Conservation (phyloP, 306 rosid genomes). For the Vachellia pachyceras region DNA sequence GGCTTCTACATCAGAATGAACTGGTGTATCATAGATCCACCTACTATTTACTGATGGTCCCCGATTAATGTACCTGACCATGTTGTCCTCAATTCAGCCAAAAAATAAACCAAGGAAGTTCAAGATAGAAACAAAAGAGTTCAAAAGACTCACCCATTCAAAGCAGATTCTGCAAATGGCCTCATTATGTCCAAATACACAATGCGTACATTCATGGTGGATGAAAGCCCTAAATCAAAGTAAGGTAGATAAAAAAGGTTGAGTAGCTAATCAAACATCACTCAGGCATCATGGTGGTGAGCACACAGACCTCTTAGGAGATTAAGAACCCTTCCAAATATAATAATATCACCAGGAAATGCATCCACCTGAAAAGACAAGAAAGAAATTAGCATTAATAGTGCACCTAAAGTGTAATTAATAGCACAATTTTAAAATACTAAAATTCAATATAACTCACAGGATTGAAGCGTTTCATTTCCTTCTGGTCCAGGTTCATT, state of each 20-base stretch:
- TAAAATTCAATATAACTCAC: conserved; percentile 57
- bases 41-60: conserved; percentile 77
- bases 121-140: conserved; percentile 9
- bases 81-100: conserved; percentile 44
- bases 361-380: conserved; percentile 82
- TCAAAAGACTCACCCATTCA: conserved; percentile 74
- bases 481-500: conserved; percentile 79
- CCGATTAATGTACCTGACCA: conserved; percentile 65
- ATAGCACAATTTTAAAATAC: conserved; percentile 38
- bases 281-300: conserved; percentile 27
- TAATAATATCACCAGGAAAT: conserved; percentile 98
- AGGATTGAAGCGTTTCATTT: conserved; percentile 92
- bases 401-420: conserved; percentile 20
- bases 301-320: conserved; percentile 83
- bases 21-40: conserved; percentile 85
- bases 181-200: conserved; percentile 92
- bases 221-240: conserved; percentile 79
- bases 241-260: conserved; percentile 39
- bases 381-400: not conserved
- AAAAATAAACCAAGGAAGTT: conserved; percentile 43
- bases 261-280: conserved; percentile 29
- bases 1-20: conserved; percentile 80
- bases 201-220: conserved; percentile 82
- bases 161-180: conserved; percentile 93
- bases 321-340: conserved; percentile 92